A percentile compares a stretch with the other conserved stretches of the same genome.
Conservation (phyloP, 1,284 basidiomycete species). For the Ceratobasidium sp. region DNA sequence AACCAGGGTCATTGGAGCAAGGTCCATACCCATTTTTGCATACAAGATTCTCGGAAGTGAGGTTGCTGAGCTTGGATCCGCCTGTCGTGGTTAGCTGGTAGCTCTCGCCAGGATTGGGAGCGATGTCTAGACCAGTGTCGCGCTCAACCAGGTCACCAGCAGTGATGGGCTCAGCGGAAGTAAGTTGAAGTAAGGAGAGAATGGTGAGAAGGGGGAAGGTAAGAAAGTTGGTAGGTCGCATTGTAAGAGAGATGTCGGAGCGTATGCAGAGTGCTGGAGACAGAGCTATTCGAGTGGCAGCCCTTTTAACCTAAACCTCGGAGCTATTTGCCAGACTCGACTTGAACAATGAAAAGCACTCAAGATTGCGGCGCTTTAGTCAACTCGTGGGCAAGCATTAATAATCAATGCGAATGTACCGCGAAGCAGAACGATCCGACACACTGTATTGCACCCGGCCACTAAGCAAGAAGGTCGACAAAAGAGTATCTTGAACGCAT, state of each 20-base stretch:
- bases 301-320: background rate
- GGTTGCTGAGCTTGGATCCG: background rate
- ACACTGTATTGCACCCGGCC: no score
- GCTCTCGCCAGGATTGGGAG: background rate
- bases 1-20: background rate
- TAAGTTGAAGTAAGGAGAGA: background rate
- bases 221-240: background rate
- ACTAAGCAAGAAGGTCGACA: no score
- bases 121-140: background rate
- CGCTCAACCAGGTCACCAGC: background rate
- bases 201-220: constrained; percentile 13
- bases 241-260: constrained; percentile 1
- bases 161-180: background rate
- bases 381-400: background rate
- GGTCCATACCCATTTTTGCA: background rate
- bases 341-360: background rate
- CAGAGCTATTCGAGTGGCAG: background rate
- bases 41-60: background rate
- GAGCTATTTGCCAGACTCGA: background rate
- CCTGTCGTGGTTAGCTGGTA: background rate
- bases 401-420: no score
- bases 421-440: no score
- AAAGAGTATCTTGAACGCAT: no score
- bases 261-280: background rate
- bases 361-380: background rate